Base-by-base conservation (phyloP, 2,329 filamentous ascomycete species). In the Botryotinia globosa region DNA sequence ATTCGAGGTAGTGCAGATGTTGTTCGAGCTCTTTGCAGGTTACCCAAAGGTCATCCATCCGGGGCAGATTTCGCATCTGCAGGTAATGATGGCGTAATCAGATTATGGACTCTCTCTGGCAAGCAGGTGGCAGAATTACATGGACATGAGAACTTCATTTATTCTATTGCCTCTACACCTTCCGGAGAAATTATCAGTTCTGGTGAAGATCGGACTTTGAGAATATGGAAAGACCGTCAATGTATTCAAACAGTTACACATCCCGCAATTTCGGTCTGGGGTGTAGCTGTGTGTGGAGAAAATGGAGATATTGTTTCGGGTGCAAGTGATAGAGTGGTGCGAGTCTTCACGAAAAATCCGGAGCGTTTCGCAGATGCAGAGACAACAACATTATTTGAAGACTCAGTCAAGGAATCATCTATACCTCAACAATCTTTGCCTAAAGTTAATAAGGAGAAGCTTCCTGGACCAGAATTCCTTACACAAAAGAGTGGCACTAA, bases 191-290 rank as follows among this genome's bases (percentile, higher is more conserved):
- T 99, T 44, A 92, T 97, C 66, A 98, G 95, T 81, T 90, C 94
- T 2, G 94, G 94, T 29, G 96, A 99, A 82, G 96, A 99, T 82
- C 89, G 96, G n/a, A 98, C 96, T 0, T 89, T 97, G 48, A 89
- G 94, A 69, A 85, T 99, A 80, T 99, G 97, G 96, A 91, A 88
- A 77, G 92, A 91, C 62, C 88, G 85, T 22, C 87, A 94, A 72
- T 98, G 95, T 80, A 84, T 97, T 63, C 96, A 99, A 82, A 98
- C 95, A 56, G 98, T 99, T 76, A 98, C 95, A 1, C 94, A 98
- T 79, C 96, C 96, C 18, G 96, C 96, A 16, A 97, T 98, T 72
- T 98, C 95, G 0, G 94, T 99, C 8, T 99, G 96, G 96, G 87
- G 89, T 22, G 94, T 99, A 29, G 92, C 94, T n/a, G 92, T 89